Evolutionary conservation across 164 flowering plant species (phyloP).

Genomic region (Stephania japonica): DNA sequence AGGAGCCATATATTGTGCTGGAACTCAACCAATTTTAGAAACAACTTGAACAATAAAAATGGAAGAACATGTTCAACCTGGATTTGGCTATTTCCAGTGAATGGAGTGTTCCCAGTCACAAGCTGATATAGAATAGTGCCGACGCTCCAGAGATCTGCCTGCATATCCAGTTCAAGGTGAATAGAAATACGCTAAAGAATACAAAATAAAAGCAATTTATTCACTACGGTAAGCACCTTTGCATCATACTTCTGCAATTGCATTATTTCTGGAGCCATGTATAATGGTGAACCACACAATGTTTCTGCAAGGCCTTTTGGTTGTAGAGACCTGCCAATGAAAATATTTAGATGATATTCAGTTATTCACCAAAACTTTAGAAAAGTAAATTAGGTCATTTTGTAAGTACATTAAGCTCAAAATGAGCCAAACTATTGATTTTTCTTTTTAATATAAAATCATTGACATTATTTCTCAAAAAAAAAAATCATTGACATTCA

Average conservation of each 20-base stretch:
- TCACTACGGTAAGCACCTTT: conserved; percentile 49
- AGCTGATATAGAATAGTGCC: conserved; percentile 94
- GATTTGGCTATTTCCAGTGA: conserved; percentile 80
- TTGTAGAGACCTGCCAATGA: conserved; percentile 68
- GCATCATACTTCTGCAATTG: conserved; percentile 98
- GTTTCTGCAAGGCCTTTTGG: conserved; percentile 96
- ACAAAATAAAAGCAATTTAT: not conserved
- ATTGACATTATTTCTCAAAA: too few species aligned
- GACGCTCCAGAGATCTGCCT: conserved; percentile 99
- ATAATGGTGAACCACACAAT: conserved; percentile 97
- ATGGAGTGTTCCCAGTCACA: conserved; percentile 89
- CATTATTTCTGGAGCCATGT: conserved; percentile 99
- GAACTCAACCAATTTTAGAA: not conserved
- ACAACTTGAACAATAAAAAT: not conserved
- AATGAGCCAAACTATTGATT: too few species aligned
- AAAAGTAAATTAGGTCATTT: too few species aligned
- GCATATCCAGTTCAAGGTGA: conserved; percentile 34
- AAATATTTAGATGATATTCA: not conserved
- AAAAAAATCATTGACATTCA: too few species aligned
- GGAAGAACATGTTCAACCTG: conserved; percentile 45
- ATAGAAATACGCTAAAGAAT: conserved; percentile 5
- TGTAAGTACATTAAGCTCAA: too few species aligned
- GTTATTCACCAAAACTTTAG: not conserved
- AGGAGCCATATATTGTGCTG: not conserved
- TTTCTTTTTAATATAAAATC: too few species aligned